Evolutionary conservation across 371 early-diverging fungal species (phyloP), one percentile per base, ranked within the genome.

Genomic region (Lichtheimia ornata): DNA sequence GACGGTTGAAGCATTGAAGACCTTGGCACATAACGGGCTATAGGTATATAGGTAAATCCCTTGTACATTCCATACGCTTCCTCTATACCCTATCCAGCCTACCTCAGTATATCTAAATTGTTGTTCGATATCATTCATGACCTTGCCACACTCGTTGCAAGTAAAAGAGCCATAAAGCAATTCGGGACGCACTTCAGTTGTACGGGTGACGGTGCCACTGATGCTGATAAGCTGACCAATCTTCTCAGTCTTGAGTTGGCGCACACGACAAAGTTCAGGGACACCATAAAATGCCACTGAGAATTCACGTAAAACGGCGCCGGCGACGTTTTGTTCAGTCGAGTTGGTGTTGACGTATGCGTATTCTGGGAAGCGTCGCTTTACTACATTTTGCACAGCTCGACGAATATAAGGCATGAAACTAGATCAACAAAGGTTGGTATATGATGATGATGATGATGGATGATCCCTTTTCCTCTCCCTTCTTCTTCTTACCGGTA

Each of bases 181-280:
- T 81, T 99, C 99, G 18, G 99, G 99, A 22, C 98, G 84, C 11
- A 99, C 98, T 74, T 99, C 98, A 27, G 96, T 93, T 1, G 99
- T 98, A 25, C 99, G 84, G 7, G 99, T 99, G 4, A 99, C 98
- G 4, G 99, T 99, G 41, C 99, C 99, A 52, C 89, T 88, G 56
- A 99, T 87, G 43, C 91, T 84, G 47, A 93, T 78, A 53, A 99
- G 85, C 51, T 91, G 81, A n/a, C 97, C 98, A 58, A 99, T 86
- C 53, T 86, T 79, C 25, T 90, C 86, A 58, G 94, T 94, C 47
- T 88, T 88, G 52, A 99, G 72, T 63, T 97, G 94, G 55, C 99
- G 90, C 25, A 98, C 82, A 43, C 90, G 79, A 22, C 77, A 71
- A 30, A 83, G 67, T 2, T 83, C 72, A 1, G 88, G 82, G 4